A percentile compares a stretch with the other conserved stretches of the same genome.
phyloP scores from a whole-genome alignment of 305 asterid genomes.

The Rubia tinctorum region DNA sequence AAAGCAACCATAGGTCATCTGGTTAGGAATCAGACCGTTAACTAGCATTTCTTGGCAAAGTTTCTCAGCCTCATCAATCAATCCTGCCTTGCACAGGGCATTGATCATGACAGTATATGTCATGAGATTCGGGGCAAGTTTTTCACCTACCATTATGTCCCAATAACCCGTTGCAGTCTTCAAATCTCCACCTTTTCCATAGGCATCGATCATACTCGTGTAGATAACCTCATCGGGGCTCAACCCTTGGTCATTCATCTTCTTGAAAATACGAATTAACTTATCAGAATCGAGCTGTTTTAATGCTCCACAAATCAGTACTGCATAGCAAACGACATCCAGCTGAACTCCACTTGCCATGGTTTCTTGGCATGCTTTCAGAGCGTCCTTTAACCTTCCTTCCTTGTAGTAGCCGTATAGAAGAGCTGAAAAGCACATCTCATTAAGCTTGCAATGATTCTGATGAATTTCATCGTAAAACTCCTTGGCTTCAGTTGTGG shows the following conservation, averaged over 20 bases:
- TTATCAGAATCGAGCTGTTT: constrained; percentile 40
- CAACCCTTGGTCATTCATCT: constrained; percentile 58
- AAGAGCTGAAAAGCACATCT: constrained; percentile 78
- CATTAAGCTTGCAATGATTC: constrained; percentile 46
- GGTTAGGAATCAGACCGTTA: constrained; percentile 56
- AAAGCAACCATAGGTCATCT: constrained; percentile 72
- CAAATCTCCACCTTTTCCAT: constrained; percentile 56
- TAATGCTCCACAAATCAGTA: constrained; percentile 53
- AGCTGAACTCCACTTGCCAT: constrained; percentile 48
- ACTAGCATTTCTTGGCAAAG: constrained; percentile 58
- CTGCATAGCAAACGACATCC: constrained; percentile 74
- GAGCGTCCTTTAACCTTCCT: constrained; percentile 64
- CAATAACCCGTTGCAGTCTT: constrained; percentile 63
- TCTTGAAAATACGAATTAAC: constrained; percentile 38
- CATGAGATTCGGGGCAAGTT: constrained; percentile 54
- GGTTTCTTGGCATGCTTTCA: constrained; percentile 48
- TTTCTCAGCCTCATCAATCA: constrained; percentile 50
- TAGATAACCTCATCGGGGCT: constrained; percentile 64
- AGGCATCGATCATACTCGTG: constrained; percentile 64
- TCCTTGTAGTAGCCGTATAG: constrained; percentile 65
- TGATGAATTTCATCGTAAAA: constrained; percentile 55
- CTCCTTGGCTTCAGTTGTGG: constrained; percentile 56
- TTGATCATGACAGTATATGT: constrained; percentile 70
- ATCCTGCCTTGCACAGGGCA: constrained; percentile 63
- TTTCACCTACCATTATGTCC: constrained; percentile 73